Evolutionary conservation across 2,329 filamentous ascomycete genomes (phyloP).

Genomic region (Gremmenia infestans): DNA sequence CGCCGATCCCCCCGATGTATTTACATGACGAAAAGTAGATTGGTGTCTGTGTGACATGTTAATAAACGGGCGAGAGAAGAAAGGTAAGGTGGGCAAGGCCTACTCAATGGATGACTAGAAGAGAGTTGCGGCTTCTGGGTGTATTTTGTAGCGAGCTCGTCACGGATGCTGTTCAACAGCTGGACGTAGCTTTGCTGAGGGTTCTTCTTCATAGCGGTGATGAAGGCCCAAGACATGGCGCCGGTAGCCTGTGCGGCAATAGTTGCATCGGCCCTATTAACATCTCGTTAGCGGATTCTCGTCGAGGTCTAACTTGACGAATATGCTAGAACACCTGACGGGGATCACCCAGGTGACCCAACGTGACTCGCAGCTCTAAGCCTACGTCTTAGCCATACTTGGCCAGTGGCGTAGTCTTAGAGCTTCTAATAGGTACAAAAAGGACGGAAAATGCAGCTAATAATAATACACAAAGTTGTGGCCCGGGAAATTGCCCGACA

Average conservation of each 20-base stretch:
- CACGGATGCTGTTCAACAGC: constrained; percentile 90
- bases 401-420: constrained; percentile 22
- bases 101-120: constrained; percentile 93
- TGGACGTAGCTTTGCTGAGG: constrained; percentile 95
- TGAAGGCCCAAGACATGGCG: constrained; percentile 98
- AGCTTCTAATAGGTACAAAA: constrained; percentile 19
- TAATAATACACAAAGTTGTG: constrained; percentile 5
- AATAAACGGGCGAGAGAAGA: background rate
- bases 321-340: background rate
- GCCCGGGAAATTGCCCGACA: constrained; percentile 17
- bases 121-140: constrained; percentile 93
- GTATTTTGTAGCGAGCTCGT: constrained; percentile 82
- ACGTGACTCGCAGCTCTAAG: constrained; percentile 32
- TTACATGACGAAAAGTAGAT: constrained; percentile 59
- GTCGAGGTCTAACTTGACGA: background rate
- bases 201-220: constrained; percentile 84
- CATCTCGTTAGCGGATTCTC: constrained; percentile 17
- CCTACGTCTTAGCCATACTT: constrained; percentile 24
- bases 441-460: constrained; percentile 9
- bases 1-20: constrained; percentile 15
- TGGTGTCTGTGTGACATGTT: constrained; percentile 46
- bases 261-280: constrained; percentile 73
- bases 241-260: constrained; percentile 84
- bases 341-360: constrained; percentile 20
- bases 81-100: constrained; percentile 2